Conservation (phyloP, 179 eudicot species). For the Beta macrorhiza region DNA sequence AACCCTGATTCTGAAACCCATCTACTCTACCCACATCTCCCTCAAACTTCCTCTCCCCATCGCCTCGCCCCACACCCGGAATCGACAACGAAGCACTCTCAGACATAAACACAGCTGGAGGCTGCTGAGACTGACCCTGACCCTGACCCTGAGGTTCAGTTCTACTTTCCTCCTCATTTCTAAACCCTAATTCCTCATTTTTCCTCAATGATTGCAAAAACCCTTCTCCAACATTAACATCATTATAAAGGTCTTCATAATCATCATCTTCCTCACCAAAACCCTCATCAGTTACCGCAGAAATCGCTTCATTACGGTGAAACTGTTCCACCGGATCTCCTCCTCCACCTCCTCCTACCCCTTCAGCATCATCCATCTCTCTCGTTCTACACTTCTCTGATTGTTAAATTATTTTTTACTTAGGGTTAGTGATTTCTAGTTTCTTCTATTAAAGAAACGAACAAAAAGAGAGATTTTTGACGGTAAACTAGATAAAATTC, state of each 20-base stretch:
- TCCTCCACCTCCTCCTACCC: conserved; percentile 34
- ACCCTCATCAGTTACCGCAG: conserved; percentile 49
- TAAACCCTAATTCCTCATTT: conserved; percentile 51
- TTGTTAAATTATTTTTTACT: not conserved
- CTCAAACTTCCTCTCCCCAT: conserved; percentile 42
- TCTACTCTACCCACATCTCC: conserved; percentile 45
- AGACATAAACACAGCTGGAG: conserved; percentile 12
- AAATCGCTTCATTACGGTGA: conserved; percentile 47
- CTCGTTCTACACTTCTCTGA: conserved; percentile 1
- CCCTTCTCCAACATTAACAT: conserved; percentile 85
- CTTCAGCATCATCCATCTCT: conserved; percentile 48
- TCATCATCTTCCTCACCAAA: conserved; percentile 82
- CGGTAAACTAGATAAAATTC: not conserved
- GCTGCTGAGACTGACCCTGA: conserved; percentile 21
- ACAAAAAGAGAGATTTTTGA: not conserved
- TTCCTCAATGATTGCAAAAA: conserved; percentile 55
- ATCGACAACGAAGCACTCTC: conserved; percentile 31
- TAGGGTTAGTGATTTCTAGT: conserved; percentile 21
- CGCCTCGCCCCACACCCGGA: conserved; percentile 36
- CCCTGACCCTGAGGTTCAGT: conserved; percentile 21
- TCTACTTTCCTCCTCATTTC: conserved; percentile 38
- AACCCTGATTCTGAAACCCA: conserved; percentile 47
- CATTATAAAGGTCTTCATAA: conserved; percentile 85
- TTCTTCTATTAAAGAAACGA: not conserved
- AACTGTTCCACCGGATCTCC: conserved; percentile 41